Evolutionary conservation across 1,139 yeast species (phyloP).

Genomic region (Candida sp.): DNA sequence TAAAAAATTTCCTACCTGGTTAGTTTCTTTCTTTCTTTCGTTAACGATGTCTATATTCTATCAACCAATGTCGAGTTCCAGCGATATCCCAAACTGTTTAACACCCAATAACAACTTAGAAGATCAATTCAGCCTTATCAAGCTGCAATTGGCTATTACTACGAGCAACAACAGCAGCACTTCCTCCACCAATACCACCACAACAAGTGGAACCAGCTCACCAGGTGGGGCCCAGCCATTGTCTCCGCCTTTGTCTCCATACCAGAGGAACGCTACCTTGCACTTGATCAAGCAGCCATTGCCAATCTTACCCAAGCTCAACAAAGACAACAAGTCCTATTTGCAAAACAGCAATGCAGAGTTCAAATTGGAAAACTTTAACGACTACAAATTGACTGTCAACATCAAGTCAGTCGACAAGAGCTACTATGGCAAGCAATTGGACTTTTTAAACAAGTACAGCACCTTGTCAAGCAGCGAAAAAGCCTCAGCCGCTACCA

Average conservation of each 20-base stretch:
- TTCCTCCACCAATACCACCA: background rate
- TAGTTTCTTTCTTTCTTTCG: background rate
- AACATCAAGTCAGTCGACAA: constrained; percentile 47
- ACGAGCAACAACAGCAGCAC: background rate
- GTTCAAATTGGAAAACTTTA: constrained; percentile 53
- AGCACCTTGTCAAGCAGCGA: constrained; percentile 27
- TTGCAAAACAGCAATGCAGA: constrained; percentile 20
- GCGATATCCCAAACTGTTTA: constrained; percentile 37
- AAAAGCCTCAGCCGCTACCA: constrained; percentile 15
- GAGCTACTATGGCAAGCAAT: constrained; percentile 50
- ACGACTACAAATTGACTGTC: constrained; percentile 50
- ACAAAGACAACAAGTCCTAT: constrained; percentile 1
- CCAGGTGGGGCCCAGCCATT: constrained; percentile 26
- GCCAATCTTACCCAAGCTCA: constrained; percentile 35
- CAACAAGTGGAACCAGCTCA: background rate
- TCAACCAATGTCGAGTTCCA: constrained; percentile 30
- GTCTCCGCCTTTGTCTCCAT: constrained; percentile 74
- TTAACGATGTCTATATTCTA: constrained; percentile 30
- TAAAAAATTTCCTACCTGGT: background rate
- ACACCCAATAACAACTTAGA: constrained; percentile 28
- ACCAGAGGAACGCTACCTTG: constrained; percentile 32
- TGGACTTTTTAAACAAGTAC: constrained; percentile 57
- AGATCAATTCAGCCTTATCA: constrained; percentile 6
- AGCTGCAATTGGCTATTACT: background rate
- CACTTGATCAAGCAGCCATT: constrained; percentile 44